These are phyloP conservation scores for Rhypophila decipiens DNA, from an alignment of 495 filamentous ascomycete species.

Conservation along the genomic window DNA sequence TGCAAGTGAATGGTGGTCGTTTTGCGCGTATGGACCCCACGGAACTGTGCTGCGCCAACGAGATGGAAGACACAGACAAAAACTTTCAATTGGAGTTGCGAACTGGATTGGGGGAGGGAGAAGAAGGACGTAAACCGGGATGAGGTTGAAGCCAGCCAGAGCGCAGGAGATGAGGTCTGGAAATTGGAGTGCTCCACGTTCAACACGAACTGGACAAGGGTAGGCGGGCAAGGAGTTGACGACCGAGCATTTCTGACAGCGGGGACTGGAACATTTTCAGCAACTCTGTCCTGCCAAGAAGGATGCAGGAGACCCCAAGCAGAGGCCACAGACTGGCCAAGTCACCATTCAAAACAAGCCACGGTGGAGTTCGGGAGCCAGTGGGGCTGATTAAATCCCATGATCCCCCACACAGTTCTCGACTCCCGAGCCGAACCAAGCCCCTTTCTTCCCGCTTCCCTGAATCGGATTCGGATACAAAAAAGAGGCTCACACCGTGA, in stretches of 20 bases:
- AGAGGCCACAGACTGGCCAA: background rate
- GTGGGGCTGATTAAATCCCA: background rate
- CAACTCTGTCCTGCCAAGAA: background rate
- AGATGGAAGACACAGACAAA: no score
- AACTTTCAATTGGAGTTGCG: no score
- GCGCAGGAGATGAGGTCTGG: background rate
- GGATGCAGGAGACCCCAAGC: background rate
- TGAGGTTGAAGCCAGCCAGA: no score
- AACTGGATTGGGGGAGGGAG: background rate
- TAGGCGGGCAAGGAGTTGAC: background rate
- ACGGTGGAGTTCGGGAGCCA: slow-evolving; percentile 1
- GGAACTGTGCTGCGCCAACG: no score
- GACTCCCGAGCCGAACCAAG: no score
- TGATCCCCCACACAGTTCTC: no score
- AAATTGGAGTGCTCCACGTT: background rate
- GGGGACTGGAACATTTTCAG: background rate
- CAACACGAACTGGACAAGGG: background rate
- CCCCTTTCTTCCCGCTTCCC: no score
- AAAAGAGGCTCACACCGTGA: no score
- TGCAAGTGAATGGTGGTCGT: background rate
- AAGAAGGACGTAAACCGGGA: background rate
- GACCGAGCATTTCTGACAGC: slow-evolving; percentile 1
- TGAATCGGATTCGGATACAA: no score
- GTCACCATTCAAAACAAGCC: slow-evolving; percentile 3
- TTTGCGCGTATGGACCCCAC: no score